A percentile compares a stretch with the other conserved stretches of the same genome.
These are phyloP conservation scores for Phytophthora boehmeriae DNA, from an alignment of 352 stramenopile species.

Conservation along the genomic window DNA sequence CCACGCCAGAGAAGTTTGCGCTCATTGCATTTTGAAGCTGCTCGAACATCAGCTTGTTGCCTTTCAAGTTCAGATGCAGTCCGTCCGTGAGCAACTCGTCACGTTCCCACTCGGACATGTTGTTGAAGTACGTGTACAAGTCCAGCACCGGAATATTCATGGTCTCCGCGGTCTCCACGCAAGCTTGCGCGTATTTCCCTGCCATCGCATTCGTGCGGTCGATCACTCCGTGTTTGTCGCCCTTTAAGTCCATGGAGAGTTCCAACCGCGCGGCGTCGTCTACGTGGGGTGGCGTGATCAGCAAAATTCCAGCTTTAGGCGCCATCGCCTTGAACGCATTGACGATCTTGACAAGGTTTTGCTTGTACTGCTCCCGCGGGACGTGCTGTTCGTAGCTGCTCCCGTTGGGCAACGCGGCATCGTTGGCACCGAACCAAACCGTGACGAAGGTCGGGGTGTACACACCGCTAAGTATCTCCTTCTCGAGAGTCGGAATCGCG, in stretches of 20 bases:
- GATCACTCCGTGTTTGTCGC: conserved; percentile 19
- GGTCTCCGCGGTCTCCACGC: conserved; percentile 34
- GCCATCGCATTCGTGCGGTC: conserved; percentile 48
- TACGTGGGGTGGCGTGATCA: conserved; percentile 36
- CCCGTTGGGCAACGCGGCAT: conserved; percentile 49
- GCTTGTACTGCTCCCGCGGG: conserved; percentile 41
- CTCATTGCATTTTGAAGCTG: conserved; percentile 29
- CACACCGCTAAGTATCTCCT: conserved; percentile 32
- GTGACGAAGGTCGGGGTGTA: conserved; percentile 41
- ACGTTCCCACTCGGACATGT: conserved; percentile 33
- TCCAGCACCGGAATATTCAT: conserved; percentile 42
- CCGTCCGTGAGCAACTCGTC: conserved; percentile 40
- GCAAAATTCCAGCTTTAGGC: conserved; percentile 24
- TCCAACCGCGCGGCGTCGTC: conserved; percentile 35
- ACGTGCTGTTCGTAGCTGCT: conserved; percentile 41
- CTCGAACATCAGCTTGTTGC: conserved; percentile 40
- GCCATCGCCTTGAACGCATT: conserved; percentile 17
- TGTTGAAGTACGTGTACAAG: conserved; percentile 50
- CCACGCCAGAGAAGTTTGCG: conserved; percentile 16
- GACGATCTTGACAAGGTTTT: conserved; percentile 44
- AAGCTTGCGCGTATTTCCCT: conserved; percentile 47
- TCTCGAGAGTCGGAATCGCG: conserved; percentile 30
- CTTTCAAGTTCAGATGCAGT: conserved; percentile 48
- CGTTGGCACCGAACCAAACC: conserved; percentile 64
- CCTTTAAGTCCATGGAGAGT: conserved; percentile 16